phyloP scores from a whole-genome alignment of 106 monocot genomes.

The Dioscorea zingiberensis region DNA sequence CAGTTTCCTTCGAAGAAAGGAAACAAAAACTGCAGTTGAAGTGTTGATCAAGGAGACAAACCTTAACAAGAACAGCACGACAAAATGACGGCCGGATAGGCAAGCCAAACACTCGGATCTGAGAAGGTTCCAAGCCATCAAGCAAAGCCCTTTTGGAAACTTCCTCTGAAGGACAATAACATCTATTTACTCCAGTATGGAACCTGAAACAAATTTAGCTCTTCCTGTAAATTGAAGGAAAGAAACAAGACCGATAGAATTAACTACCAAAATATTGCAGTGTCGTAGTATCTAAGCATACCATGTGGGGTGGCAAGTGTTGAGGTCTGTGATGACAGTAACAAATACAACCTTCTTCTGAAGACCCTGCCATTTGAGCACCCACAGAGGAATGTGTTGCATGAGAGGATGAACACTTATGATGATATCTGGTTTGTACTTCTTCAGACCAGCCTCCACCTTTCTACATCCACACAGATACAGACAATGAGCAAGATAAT shows the following conservation, averaged over 20 bases:
- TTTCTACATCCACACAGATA: slow-evolving; percentile 45
- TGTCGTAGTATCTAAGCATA: slow-evolving; percentile 5
- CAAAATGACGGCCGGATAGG: slow-evolving; percentile 53
- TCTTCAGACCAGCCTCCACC: slow-evolving; percentile 89
- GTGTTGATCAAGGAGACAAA: not conserved
- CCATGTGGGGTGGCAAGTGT: slow-evolving; percentile 96
- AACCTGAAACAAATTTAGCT: slow-evolving; percentile 26
- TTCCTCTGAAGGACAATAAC: slow-evolving; percentile 60
- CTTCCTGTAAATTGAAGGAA: not conserved
- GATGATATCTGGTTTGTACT: slow-evolving; percentile 95
- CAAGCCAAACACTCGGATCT: slow-evolving; percentile 51
- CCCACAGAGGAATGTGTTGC: slow-evolving; percentile 94
- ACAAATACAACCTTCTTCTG: slow-evolving; percentile 77
- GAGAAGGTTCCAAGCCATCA: slow-evolving; percentile 38
- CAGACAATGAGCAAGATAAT: too few relatives aligned
- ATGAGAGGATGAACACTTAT: slow-evolving; percentile 94
- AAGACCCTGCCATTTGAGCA: slow-evolving; percentile 87
- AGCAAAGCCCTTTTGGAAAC: slow-evolving; percentile 38
- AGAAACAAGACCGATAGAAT: not conserved
- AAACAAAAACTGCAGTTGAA: not conserved
- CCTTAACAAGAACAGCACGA: slow-evolving; percentile 38
- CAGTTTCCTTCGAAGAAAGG: too few relatives aligned
- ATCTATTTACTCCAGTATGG: slow-evolving; percentile 40
- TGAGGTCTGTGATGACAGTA: slow-evolving; percentile 94
- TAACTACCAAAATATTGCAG: not conserved